A percentile compares a stretch with the other conserved stretches of the same genome.
Evolutionary conservation across 139 green algal species (phyloP).

Genomic region (Prasinococcaceae sp.): DNA sequence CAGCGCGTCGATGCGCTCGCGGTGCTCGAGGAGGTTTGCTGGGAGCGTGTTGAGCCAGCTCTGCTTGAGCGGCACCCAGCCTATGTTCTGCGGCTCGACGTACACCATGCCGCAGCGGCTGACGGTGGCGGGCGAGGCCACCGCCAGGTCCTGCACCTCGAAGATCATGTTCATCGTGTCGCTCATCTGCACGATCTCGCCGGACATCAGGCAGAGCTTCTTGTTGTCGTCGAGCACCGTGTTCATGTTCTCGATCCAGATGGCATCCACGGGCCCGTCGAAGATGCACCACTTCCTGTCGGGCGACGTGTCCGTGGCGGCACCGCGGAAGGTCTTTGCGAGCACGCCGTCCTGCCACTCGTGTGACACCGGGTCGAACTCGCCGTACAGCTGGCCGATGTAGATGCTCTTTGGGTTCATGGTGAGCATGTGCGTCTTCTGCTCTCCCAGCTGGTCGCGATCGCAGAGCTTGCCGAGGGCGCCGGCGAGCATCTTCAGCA

Average conservation of each 20-base stretch:
- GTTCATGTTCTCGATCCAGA: conserved; percentile 49
- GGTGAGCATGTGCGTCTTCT: conserved; percentile 32
- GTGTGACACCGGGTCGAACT: conserved; percentile 38
- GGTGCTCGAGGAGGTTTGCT: neutral
- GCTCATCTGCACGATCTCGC: conserved; percentile 60
- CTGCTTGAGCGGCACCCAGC: conserved; percentile 29
- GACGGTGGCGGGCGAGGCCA: conserved; percentile 26
- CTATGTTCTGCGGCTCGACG: conserved; percentile 22
- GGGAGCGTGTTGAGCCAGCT: conserved; percentile 34
- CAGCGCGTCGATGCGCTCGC: conserved; percentile 15
- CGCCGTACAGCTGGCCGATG: conserved; percentile 62
- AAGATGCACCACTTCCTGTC: conserved; percentile 57
- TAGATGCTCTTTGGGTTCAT: conserved; percentile 65
- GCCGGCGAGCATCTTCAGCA: conserved; percentile 36
- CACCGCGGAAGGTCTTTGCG: conserved; percentile 49
- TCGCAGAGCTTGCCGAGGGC: conserved; percentile 36
- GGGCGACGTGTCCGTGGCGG: conserved; percentile 35
- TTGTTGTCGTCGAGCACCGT: conserved; percentile 69
- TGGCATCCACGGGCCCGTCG: conserved; percentile 53
- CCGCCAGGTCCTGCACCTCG: conserved; percentile 28
- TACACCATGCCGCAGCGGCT: conserved; percentile 32
- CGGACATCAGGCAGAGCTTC: conserved; percentile 58
- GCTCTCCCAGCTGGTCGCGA: conserved; percentile 31
- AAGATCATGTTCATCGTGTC: conserved; percentile 34
- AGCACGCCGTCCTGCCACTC: conserved; percentile 69